Evolutionary conservation across 257 asterid species (phyloP).

Genomic region (Hygrophila difformis): DNA sequence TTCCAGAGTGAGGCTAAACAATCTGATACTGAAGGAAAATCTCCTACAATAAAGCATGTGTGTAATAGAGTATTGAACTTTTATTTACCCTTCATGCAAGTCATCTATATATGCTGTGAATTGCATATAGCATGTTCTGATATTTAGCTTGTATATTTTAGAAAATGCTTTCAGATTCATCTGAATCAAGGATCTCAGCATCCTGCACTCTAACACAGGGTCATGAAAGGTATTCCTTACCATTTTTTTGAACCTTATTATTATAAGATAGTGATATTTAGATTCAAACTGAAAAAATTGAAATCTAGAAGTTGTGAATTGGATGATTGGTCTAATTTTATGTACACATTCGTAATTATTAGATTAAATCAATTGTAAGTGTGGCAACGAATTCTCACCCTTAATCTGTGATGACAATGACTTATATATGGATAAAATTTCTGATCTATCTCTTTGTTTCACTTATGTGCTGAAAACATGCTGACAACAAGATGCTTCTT

Average conservation of each 20-base stretch:
- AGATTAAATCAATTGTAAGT: too few relatives aligned
- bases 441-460: too few relatives aligned
- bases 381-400: background rate
- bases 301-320: background rate
- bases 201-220: constrained; percentile 36
- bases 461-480: too few relatives aligned
- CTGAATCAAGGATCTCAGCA: constrained; percentile 32
- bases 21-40: constrained; percentile 29
- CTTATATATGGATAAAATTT: too few relatives aligned
- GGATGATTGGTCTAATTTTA: background rate
- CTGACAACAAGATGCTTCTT: too few relatives aligned
- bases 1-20: constrained; percentile 54
- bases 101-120: background rate
- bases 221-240: constrained; percentile 47
- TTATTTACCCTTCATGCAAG: background rate
- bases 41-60: constrained; percentile 35
- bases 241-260: background rate
- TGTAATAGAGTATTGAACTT: constrained; percentile 9
- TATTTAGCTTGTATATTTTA: constrained; percentile 11
- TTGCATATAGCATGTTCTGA: background rate
- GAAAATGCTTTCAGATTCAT: constrained; percentile 37
- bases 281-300: background rate
- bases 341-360: too few relatives aligned
- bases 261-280: background rate
- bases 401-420: too few relatives aligned